Base-by-base conservation (phyloP, 2,329 filamentous ascomycete genomes). In the Fusarium tjaetaba region DNA sequence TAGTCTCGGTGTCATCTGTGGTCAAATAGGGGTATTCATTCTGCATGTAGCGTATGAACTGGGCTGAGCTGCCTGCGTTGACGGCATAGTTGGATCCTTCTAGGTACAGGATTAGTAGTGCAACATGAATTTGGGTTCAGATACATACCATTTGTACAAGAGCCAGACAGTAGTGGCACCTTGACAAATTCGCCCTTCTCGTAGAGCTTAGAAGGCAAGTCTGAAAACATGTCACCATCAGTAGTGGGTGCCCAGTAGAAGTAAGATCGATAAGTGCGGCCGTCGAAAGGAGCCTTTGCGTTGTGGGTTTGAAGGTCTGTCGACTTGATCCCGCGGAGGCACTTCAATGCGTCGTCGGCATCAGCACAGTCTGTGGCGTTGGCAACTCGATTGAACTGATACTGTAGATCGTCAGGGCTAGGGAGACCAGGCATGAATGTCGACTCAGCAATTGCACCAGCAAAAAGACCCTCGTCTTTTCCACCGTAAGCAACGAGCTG, bases 181-280 rank as follows among this genome's bases (percentile, higher is more conserved):
- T 81, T 79, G 64, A 85, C 65, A 64, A 86, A 86, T 11, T 79
- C 74, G 1, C 85, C 84, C 4, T 76, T 72, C 11, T 80, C 76
- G 46, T 85, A 86, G 63, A 87, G 76, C 8, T 61, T 70, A 45
- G 84, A 85, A 4, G 85, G 83, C 15, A 82, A 78, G 62, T 86
- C 85, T 8, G 70, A 76, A 18, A 88, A 73, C 15, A 88, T 75
- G 10, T 82, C 82, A 13, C 85, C 87, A 63, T 89, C 87, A 11
- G 88, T 78, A 55, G 84, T 86, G 0, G 87, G 87, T 6, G 85
- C 83, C 85, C 85, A 89, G 79, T 87, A 88, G 74, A 87, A 88
- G 1, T 83, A 77, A 1, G 86, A 82, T 4, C 71, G 63, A 14
- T 69, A 74, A 6, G 74, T 68, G 8, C 82, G 79, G 5, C 83